A percentile compares a stretch with the other conserved stretches of the same genome.
Evolutionary conservation across 1,284 basidiomycete genomes (phyloP).

Genomic region (Fomitiporia mediterranea): DNA sequence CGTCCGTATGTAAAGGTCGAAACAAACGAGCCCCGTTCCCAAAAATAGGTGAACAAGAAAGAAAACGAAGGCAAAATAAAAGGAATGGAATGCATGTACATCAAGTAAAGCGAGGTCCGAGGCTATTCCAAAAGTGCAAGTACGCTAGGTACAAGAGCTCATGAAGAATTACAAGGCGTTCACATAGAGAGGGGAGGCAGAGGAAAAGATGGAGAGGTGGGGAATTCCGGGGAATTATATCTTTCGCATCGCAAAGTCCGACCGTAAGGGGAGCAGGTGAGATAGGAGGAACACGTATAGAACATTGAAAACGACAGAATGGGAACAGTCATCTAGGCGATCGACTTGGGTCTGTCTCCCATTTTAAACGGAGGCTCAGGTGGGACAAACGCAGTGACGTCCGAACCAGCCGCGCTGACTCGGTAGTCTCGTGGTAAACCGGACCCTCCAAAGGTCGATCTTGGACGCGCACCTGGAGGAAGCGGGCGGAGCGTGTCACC

Average conservation of each 20-base stretch:
- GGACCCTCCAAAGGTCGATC: conserved; percentile 13
- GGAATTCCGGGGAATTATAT: too few relatives aligned
- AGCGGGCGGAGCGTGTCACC: conserved; percentile 19
- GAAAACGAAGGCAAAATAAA: not conserved
- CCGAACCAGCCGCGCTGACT: conserved; percentile 14
- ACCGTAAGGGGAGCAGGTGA: not conserved
- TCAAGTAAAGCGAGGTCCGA: not conserved
- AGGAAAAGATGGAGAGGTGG: too few relatives aligned
- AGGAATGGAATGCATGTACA: conserved; percentile 2
- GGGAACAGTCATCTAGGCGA: conserved; percentile 32
- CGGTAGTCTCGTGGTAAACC: conserved; percentile 17
- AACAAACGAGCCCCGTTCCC: not conserved
- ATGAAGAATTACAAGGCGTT: too few relatives aligned
- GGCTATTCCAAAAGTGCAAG: not conserved
- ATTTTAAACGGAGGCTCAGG: conserved; percentile 59
- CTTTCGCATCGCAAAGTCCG: not conserved
- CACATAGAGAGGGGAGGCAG: not conserved
- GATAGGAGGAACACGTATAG: not conserved
- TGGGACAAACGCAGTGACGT: conserved; percentile 43
- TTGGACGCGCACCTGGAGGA: conserved; percentile 11
- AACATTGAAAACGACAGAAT: not conserved
- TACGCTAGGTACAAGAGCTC: not conserved
- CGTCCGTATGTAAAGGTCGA: not conserved
- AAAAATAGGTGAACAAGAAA: conserved; percentile 8
- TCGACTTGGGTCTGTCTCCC: conserved; percentile 40